Evolutionary conservation across 495 filamentous ascomycete genomes (phyloP).

Genomic region (Geopyxis carbonaria): DNA sequence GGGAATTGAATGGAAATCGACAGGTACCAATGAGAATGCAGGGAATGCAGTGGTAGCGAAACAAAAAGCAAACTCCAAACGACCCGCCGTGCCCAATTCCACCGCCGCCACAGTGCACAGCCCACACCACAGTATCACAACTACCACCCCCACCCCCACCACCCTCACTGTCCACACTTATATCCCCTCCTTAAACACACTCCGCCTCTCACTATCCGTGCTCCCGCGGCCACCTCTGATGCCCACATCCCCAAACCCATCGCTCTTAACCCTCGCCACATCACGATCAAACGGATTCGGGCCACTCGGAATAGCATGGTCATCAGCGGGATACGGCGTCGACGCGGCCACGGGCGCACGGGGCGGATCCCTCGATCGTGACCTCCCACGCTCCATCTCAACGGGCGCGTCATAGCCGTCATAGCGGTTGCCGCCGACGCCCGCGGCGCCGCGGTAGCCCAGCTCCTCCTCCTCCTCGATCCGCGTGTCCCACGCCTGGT

Average conservation of each 20-base stretch:
- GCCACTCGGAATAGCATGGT: constrained; percentile 5
- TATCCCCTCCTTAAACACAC: constrained; percentile 36
- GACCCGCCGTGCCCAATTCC: no score
- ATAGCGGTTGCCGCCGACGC: neutral
- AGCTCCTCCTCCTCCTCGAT: constrained; percentile 34
- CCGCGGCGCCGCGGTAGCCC: constrained; percentile 9
- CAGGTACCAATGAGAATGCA: no score
- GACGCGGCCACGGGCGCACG: constrained; percentile 6
- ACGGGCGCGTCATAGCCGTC: no score
- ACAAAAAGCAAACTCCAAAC: no score
- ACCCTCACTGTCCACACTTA: neutral
- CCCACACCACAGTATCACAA: no score
- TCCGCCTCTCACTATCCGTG: constrained; percentile 33
- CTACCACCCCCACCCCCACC: no score
- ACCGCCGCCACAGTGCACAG: no score
- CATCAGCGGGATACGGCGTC: constrained; percentile 5
- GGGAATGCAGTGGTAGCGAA: no score
- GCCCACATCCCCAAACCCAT: constrained; percentile 23
- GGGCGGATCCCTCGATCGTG: constrained; percentile 21
- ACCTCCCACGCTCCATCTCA: constrained; percentile 24
- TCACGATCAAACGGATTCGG: constrained; percentile 20
- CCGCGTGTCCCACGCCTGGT: constrained; percentile 39
- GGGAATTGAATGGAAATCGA: no score
- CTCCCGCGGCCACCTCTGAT: constrained; percentile 29
- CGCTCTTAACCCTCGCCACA: constrained; percentile 16